A percentile compares a stretch with the other conserved stretches of the same genome.
Evolutionary conservation across 106 monocot genomes (phyloP).

Genomic region (Dendrobium huoshanense): DNA sequence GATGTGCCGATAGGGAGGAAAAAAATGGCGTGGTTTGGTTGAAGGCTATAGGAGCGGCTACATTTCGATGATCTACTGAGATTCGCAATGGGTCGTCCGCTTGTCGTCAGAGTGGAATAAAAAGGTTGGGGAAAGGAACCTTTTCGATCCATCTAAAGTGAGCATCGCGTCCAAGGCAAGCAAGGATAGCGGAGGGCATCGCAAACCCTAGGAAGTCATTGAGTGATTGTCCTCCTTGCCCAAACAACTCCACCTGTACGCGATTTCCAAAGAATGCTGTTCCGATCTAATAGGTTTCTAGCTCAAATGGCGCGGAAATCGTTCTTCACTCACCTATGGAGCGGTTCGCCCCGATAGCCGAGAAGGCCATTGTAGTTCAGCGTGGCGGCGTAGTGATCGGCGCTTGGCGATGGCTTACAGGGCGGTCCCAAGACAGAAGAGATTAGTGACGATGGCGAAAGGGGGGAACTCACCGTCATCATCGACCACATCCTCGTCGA

Average conservation of each 20-base stretch:
- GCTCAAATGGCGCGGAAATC: conserved; percentile 16
- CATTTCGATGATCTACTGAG: background rate
- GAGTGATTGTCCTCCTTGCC: conserved; percentile 2
- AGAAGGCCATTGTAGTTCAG: conserved; percentile 7
- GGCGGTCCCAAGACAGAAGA: conserved; percentile 14
- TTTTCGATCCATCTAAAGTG: conserved; percentile 8
- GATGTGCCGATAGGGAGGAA: no score
- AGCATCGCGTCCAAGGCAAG: conserved; percentile 47
- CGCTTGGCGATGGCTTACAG: conserved; percentile 24
- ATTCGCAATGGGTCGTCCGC: conserved; percentile 1
- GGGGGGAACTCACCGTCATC: conserved; percentile 35
- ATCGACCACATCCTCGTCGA: conserved; percentile 52
- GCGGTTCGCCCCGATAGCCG: conserved; percentile 3
- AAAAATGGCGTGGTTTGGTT: no score
- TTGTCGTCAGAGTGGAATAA: background rate
- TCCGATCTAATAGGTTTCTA: conserved; percentile 17
- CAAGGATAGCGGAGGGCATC: conserved; percentile 1
- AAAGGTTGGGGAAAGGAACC: conserved; percentile 5
- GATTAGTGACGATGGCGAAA: conserved; percentile 2
- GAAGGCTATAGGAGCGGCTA: no score
- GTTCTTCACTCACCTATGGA: background rate
- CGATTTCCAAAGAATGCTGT: conserved; percentile 4
- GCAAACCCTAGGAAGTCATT: conserved; percentile 28
- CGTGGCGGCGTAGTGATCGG: background rate
- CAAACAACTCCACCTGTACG: background rate